phyloP scores from a whole-genome alignment of 768 basidiomycete species.

The Rhodotorula kratochvilovae region DNA sequence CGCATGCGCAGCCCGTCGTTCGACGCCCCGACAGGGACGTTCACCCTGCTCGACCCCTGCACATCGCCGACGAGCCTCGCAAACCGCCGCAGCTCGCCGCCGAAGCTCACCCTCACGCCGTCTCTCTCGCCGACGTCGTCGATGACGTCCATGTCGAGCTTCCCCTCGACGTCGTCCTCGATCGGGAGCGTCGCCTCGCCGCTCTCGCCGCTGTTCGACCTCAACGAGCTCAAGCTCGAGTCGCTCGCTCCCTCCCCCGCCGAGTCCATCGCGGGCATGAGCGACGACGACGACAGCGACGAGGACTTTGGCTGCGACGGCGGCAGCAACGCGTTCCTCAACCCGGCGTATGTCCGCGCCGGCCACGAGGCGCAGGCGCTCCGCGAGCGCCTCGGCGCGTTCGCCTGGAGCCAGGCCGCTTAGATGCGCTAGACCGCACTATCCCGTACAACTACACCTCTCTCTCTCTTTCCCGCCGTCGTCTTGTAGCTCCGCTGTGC shows the following conservation, averaged over 20 bases:
- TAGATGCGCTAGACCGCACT: neutral
- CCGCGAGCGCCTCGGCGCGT: constrained; percentile 13
- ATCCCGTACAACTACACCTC: neutral
- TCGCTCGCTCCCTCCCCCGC: neutral
- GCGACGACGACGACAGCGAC: no score
- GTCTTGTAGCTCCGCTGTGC: no score
- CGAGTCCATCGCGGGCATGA: neutral
- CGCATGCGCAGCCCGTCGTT: neutral
- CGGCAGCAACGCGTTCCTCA: neutral
- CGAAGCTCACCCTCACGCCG: constrained; percentile 12
- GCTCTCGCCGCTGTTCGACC: constrained; percentile 21
- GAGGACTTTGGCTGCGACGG: constrained; percentile 8
- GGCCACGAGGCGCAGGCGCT: constrained; percentile 19
- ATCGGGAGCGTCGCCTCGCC: constrained; percentile 8
- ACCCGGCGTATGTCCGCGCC: constrained; percentile 19
- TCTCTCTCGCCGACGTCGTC: constrained; percentile 20
- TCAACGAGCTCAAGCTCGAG: constrained; percentile 30
- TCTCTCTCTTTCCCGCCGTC: neutral
- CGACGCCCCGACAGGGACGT: neutral
- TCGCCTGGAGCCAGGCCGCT: neutral
- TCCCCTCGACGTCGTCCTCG: no score
- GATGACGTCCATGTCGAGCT: neutral
- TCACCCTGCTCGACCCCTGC: no score
- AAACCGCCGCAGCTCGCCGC: constrained; percentile 1
- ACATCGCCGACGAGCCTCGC: neutral